These are phyloP conservation scores for Populus ilicifolia DNA, from an alignment of 345 rosid genomes.

Conservation along the genomic window DNA sequence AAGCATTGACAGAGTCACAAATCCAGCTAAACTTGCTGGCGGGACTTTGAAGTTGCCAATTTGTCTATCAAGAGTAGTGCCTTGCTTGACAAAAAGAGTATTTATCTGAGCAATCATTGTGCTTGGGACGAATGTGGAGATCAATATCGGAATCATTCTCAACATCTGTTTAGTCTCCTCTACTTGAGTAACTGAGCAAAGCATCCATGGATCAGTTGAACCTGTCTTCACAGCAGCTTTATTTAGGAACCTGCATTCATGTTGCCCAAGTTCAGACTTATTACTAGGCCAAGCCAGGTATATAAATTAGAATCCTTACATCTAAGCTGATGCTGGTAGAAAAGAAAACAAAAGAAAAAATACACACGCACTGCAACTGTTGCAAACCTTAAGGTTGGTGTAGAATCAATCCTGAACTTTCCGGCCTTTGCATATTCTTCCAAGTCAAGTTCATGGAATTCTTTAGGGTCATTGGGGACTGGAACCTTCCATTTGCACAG, in stretches of 20 bases:
- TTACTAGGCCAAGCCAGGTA: background rate
- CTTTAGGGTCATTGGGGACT: constrained; percentile 40
- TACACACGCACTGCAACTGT: background rate
- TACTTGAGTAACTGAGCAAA: constrained; percentile 76
- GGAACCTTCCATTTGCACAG: constrained; percentile 46
- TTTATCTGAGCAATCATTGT: constrained; percentile 67
- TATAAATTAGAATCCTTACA: background rate
- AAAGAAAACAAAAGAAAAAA: background rate
- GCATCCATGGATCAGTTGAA: constrained; percentile 49
- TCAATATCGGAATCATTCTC: constrained; percentile 70
- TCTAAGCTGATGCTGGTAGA: background rate
- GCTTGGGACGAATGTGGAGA: constrained; percentile 75
- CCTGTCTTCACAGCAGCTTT: constrained; percentile 66
- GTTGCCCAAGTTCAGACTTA: background rate
- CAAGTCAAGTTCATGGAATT: constrained; percentile 53
- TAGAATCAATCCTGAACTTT: constrained; percentile 56
- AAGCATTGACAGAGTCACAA: constrained; percentile 65
- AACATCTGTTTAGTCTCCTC: constrained; percentile 96
- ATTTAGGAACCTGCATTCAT: constrained; percentile 50
- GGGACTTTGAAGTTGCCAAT: constrained; percentile 65
- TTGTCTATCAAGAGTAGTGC: constrained; percentile 68
- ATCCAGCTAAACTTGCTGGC: constrained; percentile 56
- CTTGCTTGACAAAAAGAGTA: constrained; percentile 88
- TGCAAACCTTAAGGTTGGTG: constrained; percentile 52
- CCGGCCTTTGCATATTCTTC: constrained; percentile 48